These are phyloP conservation scores for Monosporozyma yasuniensis DNA, from an alignment of 805 yeast genomes.

Conservation along the genomic window DNA sequence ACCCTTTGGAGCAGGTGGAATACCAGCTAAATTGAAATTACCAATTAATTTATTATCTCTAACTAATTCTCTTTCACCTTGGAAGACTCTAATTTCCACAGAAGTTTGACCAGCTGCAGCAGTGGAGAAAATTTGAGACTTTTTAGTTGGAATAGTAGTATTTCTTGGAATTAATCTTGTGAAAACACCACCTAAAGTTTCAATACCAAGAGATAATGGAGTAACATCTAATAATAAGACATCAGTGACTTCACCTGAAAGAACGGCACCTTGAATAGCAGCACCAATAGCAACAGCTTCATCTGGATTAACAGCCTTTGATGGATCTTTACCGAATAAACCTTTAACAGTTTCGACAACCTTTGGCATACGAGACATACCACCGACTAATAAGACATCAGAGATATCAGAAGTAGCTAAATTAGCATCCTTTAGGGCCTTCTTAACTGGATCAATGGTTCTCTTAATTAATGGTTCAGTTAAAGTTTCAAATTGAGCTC, in stretches of 20 bases:
- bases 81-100: conserved; percentile 96
- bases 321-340: conserved; percentile 75
- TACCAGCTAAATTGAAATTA: conserved; percentile 90
- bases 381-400: conserved; percentile 74
- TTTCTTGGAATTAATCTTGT: conserved; percentile 81
- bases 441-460: conserved; percentile 68
- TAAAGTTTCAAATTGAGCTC: conserved; percentile 64
- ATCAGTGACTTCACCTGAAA: conserved; percentile 90
- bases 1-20: conserved; percentile 79
- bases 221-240: conserved; percentile 83
- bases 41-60: conserved; percentile 97
- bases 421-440: conserved; percentile 69
- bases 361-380: conserved; percentile 88
- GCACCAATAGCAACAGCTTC: conserved; percentile 96
- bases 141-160: conserved; percentile 95
- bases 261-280: conserved; percentile 94
- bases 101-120: conserved; percentile 96
- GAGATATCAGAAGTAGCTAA: conserved; percentile 59
- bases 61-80: conserved; percentile 97
- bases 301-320: conserved; percentile 89
- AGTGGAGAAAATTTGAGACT: conserved; percentile 92
- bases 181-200: conserved; percentile 96
- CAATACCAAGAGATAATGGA: conserved; percentile 86
- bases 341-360: conserved; percentile 59
- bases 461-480: conserved; percentile 59